phyloP scores from a whole-genome alignment of 1,139 yeast genomes.

The Candida freyschussii region DNA sequence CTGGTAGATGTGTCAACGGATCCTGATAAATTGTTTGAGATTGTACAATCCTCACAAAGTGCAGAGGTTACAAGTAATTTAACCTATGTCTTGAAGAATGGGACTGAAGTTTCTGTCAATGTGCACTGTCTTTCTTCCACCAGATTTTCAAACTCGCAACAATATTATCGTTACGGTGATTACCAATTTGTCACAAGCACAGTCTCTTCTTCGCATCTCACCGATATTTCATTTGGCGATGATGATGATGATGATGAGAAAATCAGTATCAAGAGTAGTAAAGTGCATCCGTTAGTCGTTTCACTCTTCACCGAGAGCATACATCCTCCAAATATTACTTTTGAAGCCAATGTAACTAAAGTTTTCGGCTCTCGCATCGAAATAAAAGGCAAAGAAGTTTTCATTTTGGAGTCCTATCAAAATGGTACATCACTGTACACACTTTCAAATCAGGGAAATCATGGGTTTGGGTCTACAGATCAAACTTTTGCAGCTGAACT shows the following conservation, averaged over 20 bases:
- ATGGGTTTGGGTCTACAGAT: conserved; percentile 45
- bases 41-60: conserved; percentile 11
- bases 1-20: conserved; percentile 2
- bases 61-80: conserved; percentile 14
- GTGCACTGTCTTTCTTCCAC: conserved; percentile 13
- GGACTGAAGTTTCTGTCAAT: conserved; percentile 17
- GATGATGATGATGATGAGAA: conserved; percentile 8
- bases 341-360: conserved; percentile 17
- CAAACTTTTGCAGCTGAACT: conserved; percentile 29
- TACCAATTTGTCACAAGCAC: conserved; percentile 16
- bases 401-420: conserved; percentile 30
- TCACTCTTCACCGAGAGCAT: conserved; percentile 14
- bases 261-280: conserved; percentile 5
- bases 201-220: conserved; percentile 12
- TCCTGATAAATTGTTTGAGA: conserved; percentile 19
- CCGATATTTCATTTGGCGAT: conserved; percentile 10
- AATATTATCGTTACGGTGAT: conserved; percentile 20
- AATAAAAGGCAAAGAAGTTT: conserved; percentile 17
- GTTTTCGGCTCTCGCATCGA: conserved; percentile 17
- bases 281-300: conserved; percentile 17
- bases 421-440: conserved; percentile 46
- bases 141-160: conserved; percentile 16
- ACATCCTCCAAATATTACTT: conserved; percentile 14
- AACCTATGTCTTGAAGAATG: conserved; percentile 18
- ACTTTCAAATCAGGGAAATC: conserved; percentile 44